Percentiles rank a stretch among this genome's conserved stretches.
These are phyloP conservation scores for Cupressus sempervirens DNA, from an alignment of 75 land plant genomes.

Conservation along the genomic window DNA sequence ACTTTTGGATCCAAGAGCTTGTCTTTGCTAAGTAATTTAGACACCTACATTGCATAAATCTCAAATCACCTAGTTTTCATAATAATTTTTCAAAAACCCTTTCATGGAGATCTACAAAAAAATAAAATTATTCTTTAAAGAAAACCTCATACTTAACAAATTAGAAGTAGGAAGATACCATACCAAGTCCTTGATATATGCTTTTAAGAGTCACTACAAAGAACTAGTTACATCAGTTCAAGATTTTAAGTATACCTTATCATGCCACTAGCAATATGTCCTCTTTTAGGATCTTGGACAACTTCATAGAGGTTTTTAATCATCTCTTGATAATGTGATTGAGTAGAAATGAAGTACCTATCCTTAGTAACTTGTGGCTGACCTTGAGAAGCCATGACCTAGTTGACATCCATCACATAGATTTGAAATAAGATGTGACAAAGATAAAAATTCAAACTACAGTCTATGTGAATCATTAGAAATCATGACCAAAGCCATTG, in stretches of 20 bases:
- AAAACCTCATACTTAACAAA: too few relatives aligned
- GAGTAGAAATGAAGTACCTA: constrained; percentile 53
- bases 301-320: constrained; percentile 79
- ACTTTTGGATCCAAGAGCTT: constrained; percentile 11
- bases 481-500: neutral
- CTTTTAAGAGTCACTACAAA: too few relatives aligned
- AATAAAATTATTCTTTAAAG: neutral
- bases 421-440: neutral
- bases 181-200: too few relatives aligned
- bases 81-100: neutral
- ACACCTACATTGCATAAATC: constrained; percentile 15
- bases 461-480: neutral
- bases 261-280: too few relatives aligned
- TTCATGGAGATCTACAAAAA: neutral
- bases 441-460: neutral
- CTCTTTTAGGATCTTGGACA: constrained; percentile 76
- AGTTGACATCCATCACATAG: neutral
- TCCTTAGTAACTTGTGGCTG: constrained; percentile 76
- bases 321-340: constrained; percentile 90
- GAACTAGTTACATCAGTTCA: too few relatives aligned
- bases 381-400: constrained; percentile 98
- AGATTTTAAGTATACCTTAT: too few relatives aligned
- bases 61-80: neutral
- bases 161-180: too few relatives aligned
- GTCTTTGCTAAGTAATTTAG: constrained; percentile 12